These are phyloP conservation scores for Ashbya aceris DNA, from an alignment of 1,139 yeast genomes.

Conservation along the genomic window DNA sequence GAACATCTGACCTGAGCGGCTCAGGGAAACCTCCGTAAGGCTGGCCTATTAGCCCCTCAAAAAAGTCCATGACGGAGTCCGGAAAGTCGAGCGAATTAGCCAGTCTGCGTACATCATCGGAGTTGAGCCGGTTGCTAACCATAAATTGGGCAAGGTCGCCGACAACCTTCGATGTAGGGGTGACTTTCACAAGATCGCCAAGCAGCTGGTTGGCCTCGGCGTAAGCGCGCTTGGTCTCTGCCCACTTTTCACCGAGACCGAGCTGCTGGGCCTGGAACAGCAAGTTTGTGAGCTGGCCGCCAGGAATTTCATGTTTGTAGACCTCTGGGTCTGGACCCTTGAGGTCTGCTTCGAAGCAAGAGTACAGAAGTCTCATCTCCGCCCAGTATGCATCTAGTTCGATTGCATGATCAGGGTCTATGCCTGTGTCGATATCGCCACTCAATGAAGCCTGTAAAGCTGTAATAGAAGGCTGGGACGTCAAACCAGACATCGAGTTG, in stretches of 20 bases:
- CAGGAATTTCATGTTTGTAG: constrained; percentile 96
- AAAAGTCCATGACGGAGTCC: constrained; percentile 92
- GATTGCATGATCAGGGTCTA: constrained; percentile 58
- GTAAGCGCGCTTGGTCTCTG: constrained; percentile 88
- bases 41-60: constrained; percentile 98
- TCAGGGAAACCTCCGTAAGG: constrained; percentile 99
- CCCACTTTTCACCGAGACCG: constrained; percentile 94
- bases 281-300: constrained; percentile 96
- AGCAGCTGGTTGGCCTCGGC: constrained; percentile 79
- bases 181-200: constrained; percentile 96
- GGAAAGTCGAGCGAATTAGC: constrained; percentile 96
- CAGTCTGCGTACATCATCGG: constrained; percentile 77
- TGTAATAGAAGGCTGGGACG: constrained; percentile 94
- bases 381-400: constrained; percentile 95
- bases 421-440: constrained; percentile 73
- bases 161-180: constrained; percentile 98
- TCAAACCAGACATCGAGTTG: constrained; percentile 96
- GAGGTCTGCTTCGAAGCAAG: constrained; percentile 95
- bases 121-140: constrained; percentile 85
- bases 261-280: constrained; percentile 98
- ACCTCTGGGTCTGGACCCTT: constrained; percentile 99
- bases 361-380: constrained; percentile 91
- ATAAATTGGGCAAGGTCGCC: constrained; percentile 98
- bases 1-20: constrained; percentile 84
- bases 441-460: constrained; percentile 89